Percentiles rank a stretch among this genome's conserved stretches.
phyloP scores from a whole-genome alignment of 2,329 filamentous ascomycete species.

The Apiospora arundinis region DNA sequence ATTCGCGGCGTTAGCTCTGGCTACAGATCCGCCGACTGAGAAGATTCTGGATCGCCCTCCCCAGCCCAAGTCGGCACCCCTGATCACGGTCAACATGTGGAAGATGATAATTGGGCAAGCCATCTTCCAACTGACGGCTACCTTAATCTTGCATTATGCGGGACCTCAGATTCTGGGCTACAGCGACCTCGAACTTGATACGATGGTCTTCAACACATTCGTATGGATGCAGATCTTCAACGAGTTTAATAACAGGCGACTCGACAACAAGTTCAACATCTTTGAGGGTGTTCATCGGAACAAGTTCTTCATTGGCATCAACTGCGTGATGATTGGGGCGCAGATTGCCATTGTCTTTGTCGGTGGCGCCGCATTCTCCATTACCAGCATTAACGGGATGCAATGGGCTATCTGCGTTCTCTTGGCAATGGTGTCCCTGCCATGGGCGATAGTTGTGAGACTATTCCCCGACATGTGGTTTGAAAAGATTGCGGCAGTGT shows the following conservation, averaged over 20 bases:
- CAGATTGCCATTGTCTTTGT: conserved; percentile 65
- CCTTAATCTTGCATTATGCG: conserved; percentile 66
- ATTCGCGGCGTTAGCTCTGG: conserved; percentile 69
- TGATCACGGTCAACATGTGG: conserved; percentile 75
- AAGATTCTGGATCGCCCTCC: conserved; percentile 61
- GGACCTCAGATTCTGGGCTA: conserved; percentile 62
- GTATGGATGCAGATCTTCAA: conserved; percentile 79
- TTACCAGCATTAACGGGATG: conserved; percentile 53
- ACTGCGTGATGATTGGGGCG: conserved; percentile 61
- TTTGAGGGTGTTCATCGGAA: conserved; percentile 64
- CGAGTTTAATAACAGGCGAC: conserved; percentile 68
- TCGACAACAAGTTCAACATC: conserved; percentile 68
- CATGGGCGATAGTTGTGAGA: conserved; percentile 55
- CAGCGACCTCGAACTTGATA: conserved; percentile 54
- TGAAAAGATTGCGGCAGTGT: conserved; percentile 37
- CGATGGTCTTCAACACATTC: conserved; percentile 72
- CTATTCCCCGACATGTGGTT: conserved; percentile 56
- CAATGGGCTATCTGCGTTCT: conserved; percentile 63
- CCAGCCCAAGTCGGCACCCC: conserved; percentile 68
- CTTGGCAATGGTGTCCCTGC: conserved; percentile 54
- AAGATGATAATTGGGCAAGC: conserved; percentile 70
- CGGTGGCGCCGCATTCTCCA: conserved; percentile 60
- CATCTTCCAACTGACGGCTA: conserved; percentile 65
- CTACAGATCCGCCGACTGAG: conserved; percentile 66
- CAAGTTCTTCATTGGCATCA: conserved; percentile 63